These are phyloP conservation scores for Triticum urartu DNA, from an alignment of 176 grass and related monocot genomes.

Conservation along the genomic window DNA sequence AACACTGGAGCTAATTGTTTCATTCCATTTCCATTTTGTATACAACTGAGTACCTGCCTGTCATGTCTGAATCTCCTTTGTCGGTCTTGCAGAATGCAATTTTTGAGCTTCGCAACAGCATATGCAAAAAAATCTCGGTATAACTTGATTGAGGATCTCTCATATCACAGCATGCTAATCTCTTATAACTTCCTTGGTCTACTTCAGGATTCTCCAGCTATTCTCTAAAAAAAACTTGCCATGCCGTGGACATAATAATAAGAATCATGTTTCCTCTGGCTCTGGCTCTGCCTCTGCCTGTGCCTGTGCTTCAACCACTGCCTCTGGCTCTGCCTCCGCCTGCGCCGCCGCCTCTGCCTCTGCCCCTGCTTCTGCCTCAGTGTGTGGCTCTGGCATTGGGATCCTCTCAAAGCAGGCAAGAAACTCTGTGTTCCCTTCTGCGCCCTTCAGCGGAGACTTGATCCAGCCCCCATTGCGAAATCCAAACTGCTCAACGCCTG, in stretches of 20 bases:
- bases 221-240: not conserved
- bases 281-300: not conserved
- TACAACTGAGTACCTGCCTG: not conserved
- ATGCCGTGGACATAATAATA: not conserved
- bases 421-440: slow-evolving; percentile 87
- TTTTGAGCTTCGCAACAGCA: not conserved
- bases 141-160: not conserved
- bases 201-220: not conserved
- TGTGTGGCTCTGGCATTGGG: not conserved
- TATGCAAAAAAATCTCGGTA: not conserved
- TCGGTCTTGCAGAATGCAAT: not conserved
- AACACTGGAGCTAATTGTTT: not conserved
- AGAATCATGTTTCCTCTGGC: slow-evolving; percentile 1
- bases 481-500: slow-evolving; percentile 79
- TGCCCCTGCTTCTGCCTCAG: not conserved
- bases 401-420: slow-evolving; percentile 60
- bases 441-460: slow-evolving; percentile 80
- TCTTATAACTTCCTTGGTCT: not conserved
- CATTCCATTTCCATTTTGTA: not conserved
- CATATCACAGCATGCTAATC: not conserved
- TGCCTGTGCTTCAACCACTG: not conserved
- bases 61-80: not conserved
- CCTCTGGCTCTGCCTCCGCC: not conserved
- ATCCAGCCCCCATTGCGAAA: slow-evolving; percentile 84
- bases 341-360: not conserved